phyloP scores from a whole-genome alignment of 495 filamentous ascomycete genomes.

The Jackrogersella multiformis region DNA sequence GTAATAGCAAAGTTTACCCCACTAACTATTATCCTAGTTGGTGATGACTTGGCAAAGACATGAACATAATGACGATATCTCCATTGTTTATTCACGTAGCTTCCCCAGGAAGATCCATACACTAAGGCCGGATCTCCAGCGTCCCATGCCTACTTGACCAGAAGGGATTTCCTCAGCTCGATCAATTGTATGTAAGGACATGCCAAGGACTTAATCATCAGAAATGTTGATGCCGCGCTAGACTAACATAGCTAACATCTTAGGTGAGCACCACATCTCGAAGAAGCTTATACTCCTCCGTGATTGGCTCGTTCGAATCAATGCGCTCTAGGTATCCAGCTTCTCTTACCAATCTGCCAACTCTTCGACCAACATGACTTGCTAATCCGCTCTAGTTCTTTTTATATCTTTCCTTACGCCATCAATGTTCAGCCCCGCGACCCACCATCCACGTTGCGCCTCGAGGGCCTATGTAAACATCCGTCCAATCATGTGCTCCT shows the following conservation, averaged over 20 bases:
- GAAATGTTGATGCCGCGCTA: not conserved
- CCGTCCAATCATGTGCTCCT: slow-evolving; percentile 13
- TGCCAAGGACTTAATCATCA: not conserved
- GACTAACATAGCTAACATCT: slow-evolving; percentile 13
- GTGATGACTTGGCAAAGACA: not conserved
- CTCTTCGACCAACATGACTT: not conserved
- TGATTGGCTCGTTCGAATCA: slow-evolving; percentile 8
- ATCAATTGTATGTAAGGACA: no score
- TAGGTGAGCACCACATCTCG: slow-evolving; percentile 22
- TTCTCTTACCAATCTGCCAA: not conserved
- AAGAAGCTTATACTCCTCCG: not conserved
- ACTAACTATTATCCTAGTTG: not conserved
- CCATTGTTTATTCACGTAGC: not conserved
- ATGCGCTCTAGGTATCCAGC: not conserved
- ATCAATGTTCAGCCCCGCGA: not conserved
- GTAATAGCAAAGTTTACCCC: not conserved
- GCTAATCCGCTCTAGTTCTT: slow-evolving; percentile 5
- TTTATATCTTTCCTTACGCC: slow-evolving; percentile 11
- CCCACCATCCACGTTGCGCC: slow-evolving; percentile 1
- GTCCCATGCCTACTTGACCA: no score
- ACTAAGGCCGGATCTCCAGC: no score
- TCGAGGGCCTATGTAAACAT: not conserved
- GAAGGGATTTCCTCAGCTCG: no score
- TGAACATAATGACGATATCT: not conserved
- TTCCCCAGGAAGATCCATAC: no score